Evolutionary conservation across 139 green algal species (phyloP).

Genomic region (Chlorella sp.): DNA sequence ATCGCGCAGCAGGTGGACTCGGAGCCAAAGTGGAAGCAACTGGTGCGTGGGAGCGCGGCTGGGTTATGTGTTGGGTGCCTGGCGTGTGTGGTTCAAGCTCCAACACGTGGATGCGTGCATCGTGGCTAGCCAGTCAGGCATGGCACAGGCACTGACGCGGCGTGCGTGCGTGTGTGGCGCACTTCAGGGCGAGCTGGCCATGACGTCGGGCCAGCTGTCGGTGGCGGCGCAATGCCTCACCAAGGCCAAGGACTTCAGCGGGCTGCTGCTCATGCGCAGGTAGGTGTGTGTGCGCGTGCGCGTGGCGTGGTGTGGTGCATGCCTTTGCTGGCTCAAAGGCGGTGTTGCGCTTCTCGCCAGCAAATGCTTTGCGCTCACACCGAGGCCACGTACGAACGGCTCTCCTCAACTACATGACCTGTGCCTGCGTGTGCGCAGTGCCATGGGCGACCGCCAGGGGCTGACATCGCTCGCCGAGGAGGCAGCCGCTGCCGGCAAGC

Average conservation of each 20-base stretch:
- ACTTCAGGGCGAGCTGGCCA: conserved; percentile 65
- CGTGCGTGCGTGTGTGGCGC: neutral
- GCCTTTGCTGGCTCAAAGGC: too few species aligned
- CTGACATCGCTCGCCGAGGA: conserved; percentile 36
- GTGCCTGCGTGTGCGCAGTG: conserved; percentile 14
- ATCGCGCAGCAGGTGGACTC: conserved; percentile 73
- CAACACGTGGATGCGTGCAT: too few species aligned
- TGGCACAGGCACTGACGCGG: too few species aligned
- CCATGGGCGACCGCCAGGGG: conserved; percentile 26
- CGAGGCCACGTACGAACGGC: neutral
- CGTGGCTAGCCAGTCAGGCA: too few species aligned
- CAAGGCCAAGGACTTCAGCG: conserved; percentile 73
- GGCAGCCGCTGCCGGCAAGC: conserved; percentile 50
- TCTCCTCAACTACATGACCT: neutral
- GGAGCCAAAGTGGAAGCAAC: conserved; percentile 90
- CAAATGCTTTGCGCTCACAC: neutral
- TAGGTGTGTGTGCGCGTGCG: neutral
- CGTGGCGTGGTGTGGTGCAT: too few species aligned
- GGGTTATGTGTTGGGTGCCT: neutral
- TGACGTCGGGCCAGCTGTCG: conserved; percentile 55
- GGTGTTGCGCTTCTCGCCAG: neutral
- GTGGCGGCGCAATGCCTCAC: conserved; percentile 70
- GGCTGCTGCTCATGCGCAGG: conserved; percentile 69
- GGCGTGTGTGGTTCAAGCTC: too few species aligned
- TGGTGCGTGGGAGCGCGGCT: conserved; percentile 42